Conservation (phyloP, 2,329 filamentous ascomycete species). For the Beauveria rudraprayagi region DNA sequence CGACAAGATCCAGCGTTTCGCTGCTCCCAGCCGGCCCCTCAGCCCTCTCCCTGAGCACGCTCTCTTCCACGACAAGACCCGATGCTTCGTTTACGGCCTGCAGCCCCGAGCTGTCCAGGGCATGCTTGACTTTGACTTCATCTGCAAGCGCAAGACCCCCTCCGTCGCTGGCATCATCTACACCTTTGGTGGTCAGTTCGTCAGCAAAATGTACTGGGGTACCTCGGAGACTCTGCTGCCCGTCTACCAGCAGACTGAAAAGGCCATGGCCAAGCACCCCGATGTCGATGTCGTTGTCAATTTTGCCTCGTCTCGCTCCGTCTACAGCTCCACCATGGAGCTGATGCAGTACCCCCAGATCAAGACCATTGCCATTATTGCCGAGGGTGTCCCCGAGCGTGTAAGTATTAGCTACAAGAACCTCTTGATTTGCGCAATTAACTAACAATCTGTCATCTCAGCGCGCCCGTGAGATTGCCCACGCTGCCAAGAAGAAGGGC, state of each 20-base stretch:
- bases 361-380: constrained; percentile 98
- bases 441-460: constrained; percentile 28
- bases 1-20: constrained; percentile 97
- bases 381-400: constrained; percentile 96
- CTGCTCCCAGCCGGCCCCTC: constrained; percentile 82
- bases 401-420: constrained; percentile 42
- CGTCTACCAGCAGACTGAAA: constrained; percentile 89
- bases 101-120: constrained; percentile 88
- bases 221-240: constrained; percentile 98
- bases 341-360: constrained; percentile 95
- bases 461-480: constrained; percentile 96
- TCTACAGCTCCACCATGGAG: constrained; percentile 98
- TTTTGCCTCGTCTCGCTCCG: constrained; percentile 97
- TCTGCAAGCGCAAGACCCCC: constrained; percentile 95
- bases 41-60: constrained; percentile 82
- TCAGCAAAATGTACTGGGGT: constrained; percentile 99
- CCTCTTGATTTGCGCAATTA: neutral
- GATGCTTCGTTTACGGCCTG: constrained; percentile 99
- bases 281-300: constrained; percentile 98
- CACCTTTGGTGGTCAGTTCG: constrained; percentile 99
- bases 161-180: constrained; percentile 99
- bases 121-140: constrained; percentile 99
- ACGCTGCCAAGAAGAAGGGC: constrained; percentile 95
- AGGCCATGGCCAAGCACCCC: constrained; percentile 92
- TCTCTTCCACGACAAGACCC: constrained; percentile 98